phyloP scores from a whole-genome alignment of 1,284 basidiomycete species.

The Ganoderma boninense region DNA sequence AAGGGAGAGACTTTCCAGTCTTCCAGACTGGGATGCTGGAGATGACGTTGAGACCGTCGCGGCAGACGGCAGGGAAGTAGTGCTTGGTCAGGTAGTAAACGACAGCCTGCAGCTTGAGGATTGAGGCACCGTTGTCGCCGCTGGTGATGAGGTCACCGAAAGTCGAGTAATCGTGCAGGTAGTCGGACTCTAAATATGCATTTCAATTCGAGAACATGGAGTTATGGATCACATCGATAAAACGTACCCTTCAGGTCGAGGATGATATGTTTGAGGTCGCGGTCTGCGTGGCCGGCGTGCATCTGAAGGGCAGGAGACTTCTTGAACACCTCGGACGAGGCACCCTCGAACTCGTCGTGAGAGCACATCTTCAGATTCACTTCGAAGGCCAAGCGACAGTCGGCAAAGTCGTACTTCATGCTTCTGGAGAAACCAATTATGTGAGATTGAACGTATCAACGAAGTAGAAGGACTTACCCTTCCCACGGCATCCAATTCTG shows the following conservation, averaged over 20 bases:
- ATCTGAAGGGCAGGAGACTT: conserved; percentile 33
- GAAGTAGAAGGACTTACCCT: conserved; percentile 10
- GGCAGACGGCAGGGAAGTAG: conserved; percentile 41
- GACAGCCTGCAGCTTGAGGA: conserved; percentile 40
- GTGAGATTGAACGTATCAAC: not conserved
- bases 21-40: conserved; percentile 43
- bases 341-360: conserved; percentile 30
- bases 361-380: conserved; percentile 41
- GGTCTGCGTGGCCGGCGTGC: conserved; percentile 30
- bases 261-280: conserved; percentile 40
- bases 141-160: conserved; percentile 36
- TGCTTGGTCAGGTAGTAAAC: conserved; percentile 40
- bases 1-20: conserved; percentile 29
- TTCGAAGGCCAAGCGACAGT: conserved; percentile 45
- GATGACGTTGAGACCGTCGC: conserved; percentile 41
- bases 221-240: not conserved
- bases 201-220: not conserved
- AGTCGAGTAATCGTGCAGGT: conserved; percentile 41
- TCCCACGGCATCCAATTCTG: conserved; percentile 32
- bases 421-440: conserved; percentile 2
- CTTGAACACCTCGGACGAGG: conserved; percentile 29
- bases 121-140: conserved; percentile 32
- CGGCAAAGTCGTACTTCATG: conserved; percentile 34
- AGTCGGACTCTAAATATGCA: conserved; percentile 35
- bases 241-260: conserved; percentile 42